Evolutionary conservation across 2,329 filamentous ascomycete species (phyloP).

Genomic region (Pseudogymnoascus sp.): DNA sequence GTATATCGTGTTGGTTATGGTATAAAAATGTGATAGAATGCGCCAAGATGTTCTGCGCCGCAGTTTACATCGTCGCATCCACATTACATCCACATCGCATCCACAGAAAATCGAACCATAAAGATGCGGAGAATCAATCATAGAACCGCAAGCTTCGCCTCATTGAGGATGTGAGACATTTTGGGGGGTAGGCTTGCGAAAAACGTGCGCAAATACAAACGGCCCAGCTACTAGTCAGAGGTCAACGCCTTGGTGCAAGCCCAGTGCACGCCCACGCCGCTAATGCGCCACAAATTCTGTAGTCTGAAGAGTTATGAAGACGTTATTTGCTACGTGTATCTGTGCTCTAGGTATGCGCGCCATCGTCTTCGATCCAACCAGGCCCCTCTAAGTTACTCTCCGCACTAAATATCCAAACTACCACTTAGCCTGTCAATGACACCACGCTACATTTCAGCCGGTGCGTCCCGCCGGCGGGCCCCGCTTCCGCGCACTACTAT

Average conservation of each 20-base stretch:
- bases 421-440: not conserved
- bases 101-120: not conserved
- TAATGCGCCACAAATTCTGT: not conserved
- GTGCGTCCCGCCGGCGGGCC: not conserved
- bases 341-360: not conserved
- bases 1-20: not conserved
- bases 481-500: not conserved
- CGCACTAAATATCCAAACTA: not conserved
- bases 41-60: not conserved
- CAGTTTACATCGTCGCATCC: not conserved
- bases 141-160: conserved; percentile 4
- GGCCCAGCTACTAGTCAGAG: not conserved
- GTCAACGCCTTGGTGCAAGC: not conserved
- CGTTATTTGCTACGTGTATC: not conserved
- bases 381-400: not conserved
- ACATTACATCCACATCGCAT: not conserved
- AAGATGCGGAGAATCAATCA: not conserved
- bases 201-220: not conserved
- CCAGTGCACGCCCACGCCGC: not conserved
- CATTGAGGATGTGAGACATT: not conserved
- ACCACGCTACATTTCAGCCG: not conserved
- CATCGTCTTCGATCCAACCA: not conserved
- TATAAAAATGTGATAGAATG: not conserved
- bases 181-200: not conserved
- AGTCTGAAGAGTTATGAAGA: not conserved